Conservation (phyloP, 2,329 filamentous ascomycete genomes). For the Orbilia javanica region DNA sequence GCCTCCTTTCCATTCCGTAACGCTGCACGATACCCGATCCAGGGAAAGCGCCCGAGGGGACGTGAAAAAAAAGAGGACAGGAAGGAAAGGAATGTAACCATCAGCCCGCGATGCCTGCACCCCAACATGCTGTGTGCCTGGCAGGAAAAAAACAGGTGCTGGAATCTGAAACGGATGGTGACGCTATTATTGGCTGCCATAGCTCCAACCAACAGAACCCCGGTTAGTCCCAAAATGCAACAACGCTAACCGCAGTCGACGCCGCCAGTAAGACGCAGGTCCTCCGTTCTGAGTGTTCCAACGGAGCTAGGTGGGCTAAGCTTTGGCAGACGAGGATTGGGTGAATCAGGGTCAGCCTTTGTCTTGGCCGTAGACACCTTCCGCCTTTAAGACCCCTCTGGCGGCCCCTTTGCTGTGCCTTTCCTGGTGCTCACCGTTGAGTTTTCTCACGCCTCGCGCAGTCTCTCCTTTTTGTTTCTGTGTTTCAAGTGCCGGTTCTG, state of each 20-base stretch:
- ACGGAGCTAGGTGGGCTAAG: constrained; percentile 25
- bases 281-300: constrained; percentile 11
- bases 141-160: constrained; percentile 22
- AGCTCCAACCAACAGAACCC: background rate
- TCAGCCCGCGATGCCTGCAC: constrained; percentile 53
- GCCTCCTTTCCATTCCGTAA: constrained; percentile 26
- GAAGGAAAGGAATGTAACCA: constrained; percentile 24
- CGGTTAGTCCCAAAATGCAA: constrained; percentile 22
- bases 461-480: constrained; percentile 41
- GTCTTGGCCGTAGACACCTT: constrained; percentile 34
- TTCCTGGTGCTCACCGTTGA: background rate
- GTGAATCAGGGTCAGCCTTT: constrained; percentile 55
- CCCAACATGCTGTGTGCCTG: background rate
- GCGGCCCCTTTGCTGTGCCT: constrained; percentile 18
- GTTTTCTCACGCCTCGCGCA: constrained; percentile 23
- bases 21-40: constrained; percentile 1
- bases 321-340: constrained; percentile 40
- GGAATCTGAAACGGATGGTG: constrained; percentile 47
- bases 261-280: constrained; percentile 19
- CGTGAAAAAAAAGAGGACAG: constrained; percentile 6
- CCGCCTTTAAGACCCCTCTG: constrained; percentile 48
- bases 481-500: constrained; percentile 24
- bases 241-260: background rate
- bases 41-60: background rate
- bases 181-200: constrained; percentile 45